Conservation (phyloP, 192 early-diverging fungal genomes). For the Phlyctochytrium arcticum region DNA sequence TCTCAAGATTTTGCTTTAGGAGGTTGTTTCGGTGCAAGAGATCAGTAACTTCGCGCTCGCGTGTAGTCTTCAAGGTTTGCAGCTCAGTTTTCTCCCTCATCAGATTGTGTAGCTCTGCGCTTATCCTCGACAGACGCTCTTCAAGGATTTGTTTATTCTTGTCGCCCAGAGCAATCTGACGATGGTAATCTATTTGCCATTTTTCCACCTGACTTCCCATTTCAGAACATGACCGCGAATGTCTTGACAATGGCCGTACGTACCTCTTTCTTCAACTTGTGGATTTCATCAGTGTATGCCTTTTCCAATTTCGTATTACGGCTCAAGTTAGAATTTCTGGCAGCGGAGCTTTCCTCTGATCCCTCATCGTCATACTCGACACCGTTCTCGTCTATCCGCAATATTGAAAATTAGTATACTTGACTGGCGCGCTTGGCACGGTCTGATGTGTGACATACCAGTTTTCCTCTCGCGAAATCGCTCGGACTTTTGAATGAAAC, state of each 20-base stretch:
- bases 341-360: too few relatives aligned
- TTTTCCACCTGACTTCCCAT: background rate
- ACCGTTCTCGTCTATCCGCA: too few relatives aligned
- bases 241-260: background rate
- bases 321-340: too few relatives aligned
- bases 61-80: background rate
- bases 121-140: background rate
- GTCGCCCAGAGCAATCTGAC: conserved; percentile 12
- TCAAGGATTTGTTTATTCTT: conserved; percentile 5
- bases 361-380: too few relatives aligned
- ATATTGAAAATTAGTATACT: too few relatives aligned
- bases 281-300: too few relatives aligned
- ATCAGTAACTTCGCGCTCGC: conserved; percentile 24
- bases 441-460: conserved; percentile 2
- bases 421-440: too few relatives aligned
- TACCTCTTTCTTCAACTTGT: conserved; percentile 27
- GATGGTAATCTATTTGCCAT: conserved; percentile 16
- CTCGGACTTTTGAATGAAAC: conserved; percentile 28
- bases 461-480: conserved; percentile 8
- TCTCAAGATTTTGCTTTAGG: conserved; percentile 20
- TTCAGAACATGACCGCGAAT: background rate
- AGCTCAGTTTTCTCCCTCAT: conserved; percentile 28
- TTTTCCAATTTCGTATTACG: too few relatives aligned
- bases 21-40: background rate
- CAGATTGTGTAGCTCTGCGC: conserved; percentile 3